Evolutionary conservation across 148 eudicot species (phyloP), one percentile per base, ranked within the genome.

Genomic region (Arctostaphylos glauca): DNA sequence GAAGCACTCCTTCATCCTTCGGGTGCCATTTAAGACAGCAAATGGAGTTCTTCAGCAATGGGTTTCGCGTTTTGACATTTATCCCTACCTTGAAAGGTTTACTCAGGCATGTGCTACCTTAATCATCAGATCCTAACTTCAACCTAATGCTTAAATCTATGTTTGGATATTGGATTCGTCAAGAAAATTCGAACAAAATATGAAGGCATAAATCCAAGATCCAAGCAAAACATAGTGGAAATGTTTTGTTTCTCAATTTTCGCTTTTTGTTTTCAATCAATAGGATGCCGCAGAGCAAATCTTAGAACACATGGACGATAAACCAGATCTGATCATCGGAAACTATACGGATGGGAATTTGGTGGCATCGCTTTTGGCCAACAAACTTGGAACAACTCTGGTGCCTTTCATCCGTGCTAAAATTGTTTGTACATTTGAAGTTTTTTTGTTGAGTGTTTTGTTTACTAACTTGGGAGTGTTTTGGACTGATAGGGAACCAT

Each of bases 291-390:
- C 93, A 14, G 85, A 87, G 23, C 91, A 91, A 89, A 84, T 94
- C 80, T 78, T 92, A 23, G 91, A 93, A 81, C 77, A 91, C 60
- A 91, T 96, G 95, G 98, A 92, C 76, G 94, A 92, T 80, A 96
- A 94, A 83, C 99, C 99, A 6, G 96, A 94, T 84, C 92, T 96
- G 19, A 88, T 96, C n/a, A 87, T 96, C 70, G 99, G 99, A 66
- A 96, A 96, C 86, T 96, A 96, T 79, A 96, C 98, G 12, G 99
- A 96, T 78, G 99, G 98, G 59, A 96, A 96, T 82, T 84, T 96
- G 80, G 98, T 96, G 60, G 99, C 99, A 49, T 88, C 99, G 18
- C 92, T 96, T 25, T 87, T 93, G 97, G 99, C 99, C 64, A 92
- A 87, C 85, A 96, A 94, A 83, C 97, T 96, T 19, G 98, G 94